Base-by-base conservation (phyloP, 495 filamentous ascomycete genomes). In the Saxophila tyrrhenica region DNA sequence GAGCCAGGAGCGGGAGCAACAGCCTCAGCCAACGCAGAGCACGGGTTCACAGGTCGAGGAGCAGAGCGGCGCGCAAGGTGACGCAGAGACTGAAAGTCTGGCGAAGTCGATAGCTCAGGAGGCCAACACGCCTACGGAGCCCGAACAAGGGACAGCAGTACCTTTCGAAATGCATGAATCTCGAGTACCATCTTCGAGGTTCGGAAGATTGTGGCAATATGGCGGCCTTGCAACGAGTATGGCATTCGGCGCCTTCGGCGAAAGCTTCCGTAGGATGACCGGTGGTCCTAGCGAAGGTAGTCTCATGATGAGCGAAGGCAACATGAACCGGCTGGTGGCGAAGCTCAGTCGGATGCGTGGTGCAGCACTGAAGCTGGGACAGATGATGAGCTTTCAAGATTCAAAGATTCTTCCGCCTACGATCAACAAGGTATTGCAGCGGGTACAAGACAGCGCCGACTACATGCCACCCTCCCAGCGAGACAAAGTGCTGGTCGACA, bases 381-480 rank as follows among this genome's bases (percentile, higher is more conserved):
- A 98, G 69, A 89, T 98, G 85, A 83, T 98, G 71, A 92, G 86
- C 63, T 89, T 98, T 64, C 92, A 98, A 80, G 90, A 98, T 67
- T 80, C 86, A n/a, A 95, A 95, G 64, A 86, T 97, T 84, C 78
- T 98, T 0, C 92, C 92, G 3, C 79, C 76, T 1, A 78, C 85
- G 0, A 87, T 98, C 25, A 82, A 88, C 50, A 77, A 89, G 60
- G 87, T 98, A 25, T 75, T 98, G 17, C 87, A 92, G 63, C 82
- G 92, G 0, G 94, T 98, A 0, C 92, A 98, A 66, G 94, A 98
- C 68, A 85, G 86, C 46, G 92, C 92, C 21, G 92, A 98, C 67
- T 98, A 96, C 71, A 98, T 98, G 92, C 92, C 92, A 0, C 77
- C 84, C 22, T 91, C 81, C 54, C 92, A 98, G 65, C 85, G 91